phyloP scores from a whole-genome alignment of 1,139 yeast species.

The Pichia kudriavzevii region DNA sequence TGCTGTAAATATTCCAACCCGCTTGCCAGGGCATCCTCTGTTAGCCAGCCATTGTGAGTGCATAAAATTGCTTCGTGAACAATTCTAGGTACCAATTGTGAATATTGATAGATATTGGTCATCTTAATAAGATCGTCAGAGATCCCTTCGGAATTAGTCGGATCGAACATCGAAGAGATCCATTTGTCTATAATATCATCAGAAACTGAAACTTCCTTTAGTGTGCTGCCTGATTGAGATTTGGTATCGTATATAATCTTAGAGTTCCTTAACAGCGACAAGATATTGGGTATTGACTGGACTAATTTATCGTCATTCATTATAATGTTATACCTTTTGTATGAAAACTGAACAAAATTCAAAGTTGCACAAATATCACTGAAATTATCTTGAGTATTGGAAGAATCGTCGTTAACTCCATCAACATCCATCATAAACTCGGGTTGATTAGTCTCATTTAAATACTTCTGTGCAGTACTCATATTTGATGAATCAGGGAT shows the following conservation, averaged over 20 bases:
- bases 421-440: slow-evolving; percentile 24
- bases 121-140: slow-evolving; percentile 73
- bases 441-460: slow-evolving; percentile 14
- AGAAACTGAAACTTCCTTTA: slow-evolving; percentile 24
- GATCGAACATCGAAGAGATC: slow-evolving; percentile 72
- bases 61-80: slow-evolving; percentile 70
- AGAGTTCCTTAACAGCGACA: slow-evolving; percentile 9
- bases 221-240: not conserved
- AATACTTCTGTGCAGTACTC: slow-evolving; percentile 10
- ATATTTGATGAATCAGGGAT: slow-evolving; percentile 14
- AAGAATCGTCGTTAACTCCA: slow-evolving; percentile 27
- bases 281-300: slow-evolving; percentile 3
- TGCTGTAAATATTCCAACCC: slow-evolving; percentile 63
- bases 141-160: slow-evolving; percentile 58
- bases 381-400: slow-evolving; percentile 61
- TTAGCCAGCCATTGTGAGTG: slow-evolving; percentile 46
- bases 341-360: slow-evolving; percentile 41
- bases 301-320: slow-evolving; percentile 1
- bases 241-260: slow-evolving; percentile 1
- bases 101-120: slow-evolving; percentile 60
- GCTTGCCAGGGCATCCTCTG: slow-evolving; percentile 38
- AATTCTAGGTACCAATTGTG: slow-evolving; percentile 62
- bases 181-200: slow-evolving; percentile 56
- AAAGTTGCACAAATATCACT: slow-evolving; percentile 58
- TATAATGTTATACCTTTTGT: slow-evolving; percentile 32